Evolutionary conservation across 257 asterid genomes (phyloP).

Genomic region (Lavandula angustifolia): DNA sequence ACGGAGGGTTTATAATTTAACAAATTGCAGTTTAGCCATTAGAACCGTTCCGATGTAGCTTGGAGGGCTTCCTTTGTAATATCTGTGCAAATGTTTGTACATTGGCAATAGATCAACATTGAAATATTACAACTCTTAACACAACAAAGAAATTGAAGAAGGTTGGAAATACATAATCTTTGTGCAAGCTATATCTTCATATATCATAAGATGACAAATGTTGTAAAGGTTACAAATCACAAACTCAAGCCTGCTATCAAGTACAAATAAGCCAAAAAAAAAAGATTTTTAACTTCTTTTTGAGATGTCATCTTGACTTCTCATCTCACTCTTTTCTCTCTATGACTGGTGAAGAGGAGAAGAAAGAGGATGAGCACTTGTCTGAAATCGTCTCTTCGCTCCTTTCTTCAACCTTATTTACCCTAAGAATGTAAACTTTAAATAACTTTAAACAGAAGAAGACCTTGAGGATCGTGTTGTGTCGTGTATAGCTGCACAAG

Average conservation of each 20-base stretch:
- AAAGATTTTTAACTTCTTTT: conserved; percentile 31
- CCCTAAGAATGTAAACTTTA: conserved; percentile 40
- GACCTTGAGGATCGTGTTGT: conserved; percentile 29
- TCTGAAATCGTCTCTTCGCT: conserved; percentile 71
- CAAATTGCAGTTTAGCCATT: no score
- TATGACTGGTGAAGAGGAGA: conserved; percentile 54
- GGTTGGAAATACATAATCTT: conserved; percentile 5
- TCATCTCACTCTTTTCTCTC: conserved; percentile 23
- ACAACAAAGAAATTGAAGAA: not conserved
- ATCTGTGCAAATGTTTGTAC: no score
- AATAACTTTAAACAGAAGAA: conserved; percentile 12
- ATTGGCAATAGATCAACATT: not conserved
- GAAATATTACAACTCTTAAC: not conserved
- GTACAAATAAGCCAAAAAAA: conserved; percentile 25
- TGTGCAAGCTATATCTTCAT: conserved; percentile 44
- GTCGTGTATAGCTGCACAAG: conserved; percentile 66
- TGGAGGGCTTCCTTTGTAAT: no score
- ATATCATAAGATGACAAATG: conserved; percentile 38
- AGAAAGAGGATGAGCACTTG: conserved; percentile 97
- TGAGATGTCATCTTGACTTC: conserved; percentile 50
- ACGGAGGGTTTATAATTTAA: no score
- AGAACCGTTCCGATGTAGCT: no score
- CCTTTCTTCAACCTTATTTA: conserved; percentile 70
- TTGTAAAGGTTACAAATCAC: conserved; percentile 50
- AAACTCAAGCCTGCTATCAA: conserved; percentile 42